These are phyloP conservation scores for Neurospora sp. DNA, from an alignment of 495 filamentous ascomycete genomes.

Conservation along the genomic window DNA sequence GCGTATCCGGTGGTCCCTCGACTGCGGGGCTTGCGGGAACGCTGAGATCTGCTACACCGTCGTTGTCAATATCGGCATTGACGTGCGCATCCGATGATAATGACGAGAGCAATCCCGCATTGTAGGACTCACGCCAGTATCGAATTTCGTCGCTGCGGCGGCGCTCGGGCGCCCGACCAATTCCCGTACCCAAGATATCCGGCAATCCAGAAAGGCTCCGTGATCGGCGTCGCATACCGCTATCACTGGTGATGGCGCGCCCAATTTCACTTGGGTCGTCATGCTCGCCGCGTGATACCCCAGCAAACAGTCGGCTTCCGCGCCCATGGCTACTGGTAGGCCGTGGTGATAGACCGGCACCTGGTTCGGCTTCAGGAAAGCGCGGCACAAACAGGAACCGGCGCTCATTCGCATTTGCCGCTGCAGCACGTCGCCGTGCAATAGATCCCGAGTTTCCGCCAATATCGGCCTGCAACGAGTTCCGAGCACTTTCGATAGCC, in stretches of 20 bases:
- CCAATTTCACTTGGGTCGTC: slow-evolving; percentile 40
- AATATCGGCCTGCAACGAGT: slow-evolving; percentile 34
- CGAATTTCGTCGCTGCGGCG: slow-evolving; percentile 49
- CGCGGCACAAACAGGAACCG: slow-evolving; percentile 23
- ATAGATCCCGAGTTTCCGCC: not conserved
- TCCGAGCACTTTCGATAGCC: slow-evolving; percentile 35
- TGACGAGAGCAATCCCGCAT: slow-evolving; percentile 35
- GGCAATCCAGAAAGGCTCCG: slow-evolving; percentile 44
- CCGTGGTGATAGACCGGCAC: slow-evolving; percentile 42
- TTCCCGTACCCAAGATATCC: slow-evolving; percentile 16
- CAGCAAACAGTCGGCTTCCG: slow-evolving; percentile 16
- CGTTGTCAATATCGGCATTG: slow-evolving; percentile 31
- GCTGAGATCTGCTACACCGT: slow-evolving; percentile 22
- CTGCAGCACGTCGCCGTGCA: slow-evolving; percentile 17
- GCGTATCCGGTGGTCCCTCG: slow-evolving; percentile 27
- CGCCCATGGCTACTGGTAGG: slow-evolving; percentile 44
- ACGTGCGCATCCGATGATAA: slow-evolving; percentile 34
- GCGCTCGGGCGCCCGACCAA: slow-evolving; percentile 18
- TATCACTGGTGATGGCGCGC: slow-evolving; percentile 43
- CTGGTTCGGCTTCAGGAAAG: slow-evolving; percentile 22
- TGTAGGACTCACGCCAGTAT: slow-evolving; percentile 46
- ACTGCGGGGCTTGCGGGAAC: slow-evolving; percentile 21
- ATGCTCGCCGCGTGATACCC: slow-evolving; percentile 4
- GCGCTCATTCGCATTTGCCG: slow-evolving; percentile 30
- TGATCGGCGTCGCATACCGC: slow-evolving; percentile 37